Conservation (phyloP, 139 green algal genomes). For the Chlorella sp. region DNA sequence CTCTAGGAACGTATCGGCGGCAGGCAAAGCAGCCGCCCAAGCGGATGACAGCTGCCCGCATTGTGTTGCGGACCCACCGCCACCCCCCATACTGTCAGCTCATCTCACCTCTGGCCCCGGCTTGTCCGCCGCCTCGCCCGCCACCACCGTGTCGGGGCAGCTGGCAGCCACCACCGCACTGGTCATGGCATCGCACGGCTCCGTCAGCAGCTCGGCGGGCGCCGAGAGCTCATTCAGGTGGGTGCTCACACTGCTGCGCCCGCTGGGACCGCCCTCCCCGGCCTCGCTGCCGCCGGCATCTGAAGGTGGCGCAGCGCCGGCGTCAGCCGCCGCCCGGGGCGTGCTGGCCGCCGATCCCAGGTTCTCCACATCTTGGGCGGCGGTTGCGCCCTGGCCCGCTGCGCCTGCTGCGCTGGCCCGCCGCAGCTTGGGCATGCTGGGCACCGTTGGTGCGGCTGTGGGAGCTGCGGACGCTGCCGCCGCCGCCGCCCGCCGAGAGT, state of each 20-base stretch:
- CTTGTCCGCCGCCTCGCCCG: background rate
- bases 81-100: no score
- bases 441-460: background rate
- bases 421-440: constrained; percentile 12
- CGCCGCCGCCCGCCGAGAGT: background rate
- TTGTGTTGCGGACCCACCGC: no score
- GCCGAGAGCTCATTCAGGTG: background rate
- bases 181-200: constrained; percentile 25
- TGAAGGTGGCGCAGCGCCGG: no score
- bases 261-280: background rate
- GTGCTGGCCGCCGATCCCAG: background rate
- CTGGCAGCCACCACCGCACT: background rate
- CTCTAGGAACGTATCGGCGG: no score
- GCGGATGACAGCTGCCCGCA: no score
- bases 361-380: background rate
- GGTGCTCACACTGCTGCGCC: background rate
- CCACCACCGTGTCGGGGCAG: constrained; percentile 1
- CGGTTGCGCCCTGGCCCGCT: background rate
- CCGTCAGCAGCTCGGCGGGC: background rate
- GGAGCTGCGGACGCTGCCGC: no score
- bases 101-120: background rate
- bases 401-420: background rate
- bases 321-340: no score
- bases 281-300: background rate
- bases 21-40: no score